phyloP scores from a whole-genome alignment of 164 flowering plant species.

The Sextonia rubra region DNA sequence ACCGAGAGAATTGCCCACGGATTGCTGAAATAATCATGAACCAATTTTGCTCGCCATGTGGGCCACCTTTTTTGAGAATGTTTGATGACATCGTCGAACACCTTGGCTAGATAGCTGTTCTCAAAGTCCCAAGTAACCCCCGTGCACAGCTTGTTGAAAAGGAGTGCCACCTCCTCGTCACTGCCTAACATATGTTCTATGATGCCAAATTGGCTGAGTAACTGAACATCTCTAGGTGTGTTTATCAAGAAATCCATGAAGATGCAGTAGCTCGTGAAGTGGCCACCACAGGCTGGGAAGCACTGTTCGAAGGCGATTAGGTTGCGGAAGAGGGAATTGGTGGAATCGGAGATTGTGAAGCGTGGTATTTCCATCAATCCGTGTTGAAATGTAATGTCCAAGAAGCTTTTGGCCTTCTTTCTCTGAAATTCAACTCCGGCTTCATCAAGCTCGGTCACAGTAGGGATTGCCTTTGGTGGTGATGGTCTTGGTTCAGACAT shows the following conservation, averaged over 20 bases:
- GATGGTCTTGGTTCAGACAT: no score
- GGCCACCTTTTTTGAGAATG: no score
- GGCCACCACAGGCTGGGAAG: slow-evolving; percentile 61
- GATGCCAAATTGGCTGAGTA: no score
- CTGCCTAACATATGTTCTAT: slow-evolving; percentile 48
- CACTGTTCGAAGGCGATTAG: slow-evolving; percentile 84
- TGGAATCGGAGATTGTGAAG: slow-evolving; percentile 68
- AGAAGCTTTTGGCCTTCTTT: slow-evolving; percentile 28
- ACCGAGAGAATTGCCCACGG: neutral
- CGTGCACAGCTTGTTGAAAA: slow-evolving; percentile 41
- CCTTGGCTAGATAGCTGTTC: slow-evolving; percentile 17
- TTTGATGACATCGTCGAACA: slow-evolving; percentile 26
- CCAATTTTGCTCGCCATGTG: no score
- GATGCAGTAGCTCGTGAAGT: slow-evolving; percentile 36
- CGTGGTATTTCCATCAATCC: slow-evolving; percentile 56
- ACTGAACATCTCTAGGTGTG: slow-evolving; percentile 35
- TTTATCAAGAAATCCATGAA: slow-evolving; percentile 57
- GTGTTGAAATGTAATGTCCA: slow-evolving; percentile 34
- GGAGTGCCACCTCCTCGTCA: slow-evolving; percentile 44
- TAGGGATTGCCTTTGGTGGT: no score
- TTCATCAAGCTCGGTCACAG: slow-evolving; percentile 35
- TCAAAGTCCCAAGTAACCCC: slow-evolving; percentile 31
- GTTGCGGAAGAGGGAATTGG: slow-evolving; percentile 70
- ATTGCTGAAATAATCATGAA: no score
- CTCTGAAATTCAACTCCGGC: slow-evolving; percentile 47